These are phyloP conservation scores for Boletus rubescentipes DNA, from an alignment of 768 basidiomycete species.

Conservation along the genomic window DNA sequence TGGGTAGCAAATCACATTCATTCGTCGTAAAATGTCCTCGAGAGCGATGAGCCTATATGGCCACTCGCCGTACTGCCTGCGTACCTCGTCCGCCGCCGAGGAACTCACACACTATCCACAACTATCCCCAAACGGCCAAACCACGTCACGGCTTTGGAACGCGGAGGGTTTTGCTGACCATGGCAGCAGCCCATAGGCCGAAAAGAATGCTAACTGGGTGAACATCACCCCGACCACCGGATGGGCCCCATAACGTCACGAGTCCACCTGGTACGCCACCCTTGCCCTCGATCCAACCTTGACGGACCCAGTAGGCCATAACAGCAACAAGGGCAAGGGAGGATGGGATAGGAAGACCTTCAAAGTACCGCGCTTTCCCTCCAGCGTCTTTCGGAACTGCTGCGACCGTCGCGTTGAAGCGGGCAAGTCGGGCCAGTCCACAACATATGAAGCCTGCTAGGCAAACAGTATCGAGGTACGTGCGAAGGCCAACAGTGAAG, in stretches of 20 bases:
- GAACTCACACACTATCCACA: not conserved
- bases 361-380: conserved; percentile 94
- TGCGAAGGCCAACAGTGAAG: conserved; percentile 88
- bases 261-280: conserved; percentile 74
- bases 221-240: conserved; percentile 78
- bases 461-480: conserved; percentile 84
- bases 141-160: conserved; percentile 68
- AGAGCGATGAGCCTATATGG: conserved; percentile 9
- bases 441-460: conserved; percentile 92
- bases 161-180: conserved; percentile 96
- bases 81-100: conserved; percentile 2
- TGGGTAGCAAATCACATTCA: conserved; percentile 12
- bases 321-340: conserved; percentile 77
- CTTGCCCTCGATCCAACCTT: conserved; percentile 82
- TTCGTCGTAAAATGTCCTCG: conserved; percentile 13
- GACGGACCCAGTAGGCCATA: conserved; percentile 78
- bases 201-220: conserved; percentile 81
- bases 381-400: conserved; percentile 81
- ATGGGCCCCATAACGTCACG: conserved; percentile 67
- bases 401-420: conserved; percentile 98
- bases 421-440: conserved; percentile 93
- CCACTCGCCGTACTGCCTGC: not conserved
- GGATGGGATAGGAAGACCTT: conserved; percentile 95
- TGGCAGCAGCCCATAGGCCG: conserved; percentile 86
- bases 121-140: not conserved